These are phyloP conservation scores for Echinosophora koreensis DNA, from an alignment of 306 rosid genomes.

Conservation along the genomic window DNA sequence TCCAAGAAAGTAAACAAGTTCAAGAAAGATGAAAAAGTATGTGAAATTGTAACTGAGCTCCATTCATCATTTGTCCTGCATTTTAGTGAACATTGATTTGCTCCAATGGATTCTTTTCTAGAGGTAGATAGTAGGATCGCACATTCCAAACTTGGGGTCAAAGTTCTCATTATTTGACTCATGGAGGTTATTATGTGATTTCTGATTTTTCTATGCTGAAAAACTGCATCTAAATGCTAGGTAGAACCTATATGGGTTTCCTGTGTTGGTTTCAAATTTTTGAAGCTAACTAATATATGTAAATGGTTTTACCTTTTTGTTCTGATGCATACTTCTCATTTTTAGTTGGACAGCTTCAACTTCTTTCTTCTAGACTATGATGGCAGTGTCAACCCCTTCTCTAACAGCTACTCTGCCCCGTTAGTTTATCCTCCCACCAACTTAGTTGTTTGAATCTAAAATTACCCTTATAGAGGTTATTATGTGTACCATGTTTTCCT, in stretches of 20 bases:
- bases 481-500: constrained; percentile 35
- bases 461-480: constrained; percentile 11
- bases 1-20: constrained; percentile 35
- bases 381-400: constrained; percentile 97
- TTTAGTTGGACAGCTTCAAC: constrained; percentile 98
- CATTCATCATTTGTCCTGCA: constrained; percentile 35
- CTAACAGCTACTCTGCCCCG: constrained; percentile 94
- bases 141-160: constrained; percentile 40
- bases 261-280: constrained; percentile 17
- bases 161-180: constrained; percentile 31
- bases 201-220: constrained; percentile 36
- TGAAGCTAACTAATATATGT: constrained; percentile 38
- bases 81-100: constrained; percentile 22
- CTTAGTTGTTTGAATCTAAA: constrained; percentile 49
- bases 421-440: constrained; percentile 63
- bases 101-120: constrained; percentile 29
- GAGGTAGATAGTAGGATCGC: constrained; percentile 37
- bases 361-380: constrained; percentile 92
- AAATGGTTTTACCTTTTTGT: constrained; percentile 29
- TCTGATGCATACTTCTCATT: constrained; percentile 81
- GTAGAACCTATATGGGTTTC: constrained; percentile 39
- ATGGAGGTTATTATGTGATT: constrained; percentile 21
- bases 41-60: constrained; percentile 37
- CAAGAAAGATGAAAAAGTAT: constrained; percentile 34
- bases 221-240: constrained; percentile 39